Base-by-base conservation (phyloP, 1,284 basidiomycete genomes). In the Hypsizygus ulmarius region DNA sequence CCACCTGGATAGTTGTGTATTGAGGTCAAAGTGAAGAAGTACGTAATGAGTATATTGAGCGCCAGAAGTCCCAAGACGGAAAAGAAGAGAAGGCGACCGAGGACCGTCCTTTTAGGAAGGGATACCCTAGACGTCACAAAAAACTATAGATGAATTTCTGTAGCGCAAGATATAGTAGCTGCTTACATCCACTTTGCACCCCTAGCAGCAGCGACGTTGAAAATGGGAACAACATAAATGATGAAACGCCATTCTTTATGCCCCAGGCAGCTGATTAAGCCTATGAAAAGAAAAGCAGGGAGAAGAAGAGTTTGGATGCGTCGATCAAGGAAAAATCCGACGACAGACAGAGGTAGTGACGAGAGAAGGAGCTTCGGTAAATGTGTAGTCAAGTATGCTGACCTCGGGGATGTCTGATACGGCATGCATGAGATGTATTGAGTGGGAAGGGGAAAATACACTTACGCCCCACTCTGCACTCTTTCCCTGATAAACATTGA, bases 191-290 rank as follows among this genome's bases (percentile, higher is more conserved):
- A 78, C 6, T 67, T 63, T 0, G 81, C 73, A 1, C 82, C 85
- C 12, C 83, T 65, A 0, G 93, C 87, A 0, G 88, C 90, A 1
- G 87, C 77, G 3, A 93, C 69, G 59, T 97, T 97, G 64, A 93
- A 74, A 0, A 84, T 61, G 0, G 96, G 94, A 0, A 97, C 78
- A 9, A 84, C 77, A 61, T 98, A 98, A 5, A 94, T 77, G 51
- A 97, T 75, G 66, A 99, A 99, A 3, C 96, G 80, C 95, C 96
- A 98, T 68, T 99, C 97, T 63, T 95, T 95, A 66, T 95, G 92
- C 0, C 81, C 86, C 0, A 98, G 72, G 14, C 65, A 70, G 60
- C 91, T 94, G 59, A 99, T 79, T 0, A 86, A 64, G 0, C 57
- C 66, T 0, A 95, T 62, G 60, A 92, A 90, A 0, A 64, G 54